Conservation (phyloP, 1,284 basidiomycete species). For the Laetiporus sulphureus region DNA sequence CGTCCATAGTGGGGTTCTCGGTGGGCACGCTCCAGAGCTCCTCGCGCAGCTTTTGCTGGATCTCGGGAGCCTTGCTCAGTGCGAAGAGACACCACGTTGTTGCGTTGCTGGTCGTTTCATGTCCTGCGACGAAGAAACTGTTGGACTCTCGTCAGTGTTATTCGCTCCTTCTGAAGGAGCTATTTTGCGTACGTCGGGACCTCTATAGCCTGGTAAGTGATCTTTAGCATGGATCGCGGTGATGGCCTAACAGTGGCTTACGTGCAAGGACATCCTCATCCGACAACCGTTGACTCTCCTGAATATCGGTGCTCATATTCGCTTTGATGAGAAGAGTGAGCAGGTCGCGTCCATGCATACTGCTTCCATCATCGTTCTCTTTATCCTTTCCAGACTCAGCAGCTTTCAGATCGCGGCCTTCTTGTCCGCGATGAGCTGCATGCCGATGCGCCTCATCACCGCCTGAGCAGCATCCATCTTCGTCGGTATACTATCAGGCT, state of each 20-base stretch:
- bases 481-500: slow-evolving; percentile 26
- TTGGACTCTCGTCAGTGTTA: neutral
- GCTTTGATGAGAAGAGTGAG: slow-evolving; percentile 35
- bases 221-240: too few relatives aligned
- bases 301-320: slow-evolving; percentile 40
- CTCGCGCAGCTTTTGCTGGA: slow-evolving; percentile 62
- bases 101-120: slow-evolving; percentile 54
- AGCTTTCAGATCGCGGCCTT: slow-evolving; percentile 24
- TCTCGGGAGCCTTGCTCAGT: slow-evolving; percentile 44
- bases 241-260: slow-evolving; percentile 32
- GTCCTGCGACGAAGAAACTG: slow-evolving; percentile 59
- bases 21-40: slow-evolving; percentile 46
- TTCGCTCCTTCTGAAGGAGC: too few relatives aligned
- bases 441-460: slow-evolving; percentile 30
- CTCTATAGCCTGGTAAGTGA: slow-evolving; percentile 6
- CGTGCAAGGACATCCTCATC: slow-evolving; percentile 54
- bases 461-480: slow-evolving; percentile 17
- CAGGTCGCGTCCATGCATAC: slow-evolving; percentile 20
- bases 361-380: slow-evolving; percentile 3
- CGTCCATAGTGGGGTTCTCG: slow-evolving; percentile 44
- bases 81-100: slow-evolving; percentile 61
- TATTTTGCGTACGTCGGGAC: slow-evolving; percentile 10
- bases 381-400: slow-evolving; percentile 13
- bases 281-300: slow-evolving; percentile 36
- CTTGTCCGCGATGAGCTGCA: slow-evolving; percentile 33